Evolutionary conservation across 2,329 filamentous ascomycete genomes (phyloP), one percentile per base, ranked within the genome.

Genomic region (Penicillium psychrosexuale): DNA sequence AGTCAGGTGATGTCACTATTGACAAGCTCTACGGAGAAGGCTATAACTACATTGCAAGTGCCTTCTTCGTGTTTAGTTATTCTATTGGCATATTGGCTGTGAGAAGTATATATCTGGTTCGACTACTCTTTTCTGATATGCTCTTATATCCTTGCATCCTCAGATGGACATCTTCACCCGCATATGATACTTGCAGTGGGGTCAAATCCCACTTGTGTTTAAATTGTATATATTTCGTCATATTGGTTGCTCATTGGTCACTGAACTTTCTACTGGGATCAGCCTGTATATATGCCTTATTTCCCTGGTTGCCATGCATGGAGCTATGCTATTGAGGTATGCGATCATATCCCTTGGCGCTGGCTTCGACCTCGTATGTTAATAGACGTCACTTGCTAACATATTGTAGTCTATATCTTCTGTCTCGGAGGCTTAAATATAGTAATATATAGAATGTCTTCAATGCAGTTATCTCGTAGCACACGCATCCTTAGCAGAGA

Each of bases 1-100:
- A 49, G 60, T 70, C 66, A 69, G 63, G 70, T 72, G 70, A 72
- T 69, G 64, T 69, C 66, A 69, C 65, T 31, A 9, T 53, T 36
- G 46, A 28, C 44, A 33, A 45, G 15, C n/a, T 50, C 33, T 34
- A 22, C 19, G 19, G 19, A 19, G 19, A 2, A 24, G 22, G 3
- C 22, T 24, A 24, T 24, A 24, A 24, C 22, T 1, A 46, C 8
- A 33, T 45, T 11, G 27, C 1, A 19, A 34, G 9, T 36, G 19
- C 9, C 17, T 38, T n/a, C 5, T 45, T 34, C 15, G n/a, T 34
- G 31, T 33, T 31, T 12, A 17, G 8, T 31, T 15, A 17, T n/a
- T 38, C 2, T 17, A 13, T 19, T 24, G 17, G 27, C n/a, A 30
- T 3, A 13, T 28, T 30, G n/a, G 8, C 12, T 22, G 1, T 19